Base-by-base conservation (phyloP, 1,284 basidiomycete species). In the Malassezia vespertilionis region DNA sequence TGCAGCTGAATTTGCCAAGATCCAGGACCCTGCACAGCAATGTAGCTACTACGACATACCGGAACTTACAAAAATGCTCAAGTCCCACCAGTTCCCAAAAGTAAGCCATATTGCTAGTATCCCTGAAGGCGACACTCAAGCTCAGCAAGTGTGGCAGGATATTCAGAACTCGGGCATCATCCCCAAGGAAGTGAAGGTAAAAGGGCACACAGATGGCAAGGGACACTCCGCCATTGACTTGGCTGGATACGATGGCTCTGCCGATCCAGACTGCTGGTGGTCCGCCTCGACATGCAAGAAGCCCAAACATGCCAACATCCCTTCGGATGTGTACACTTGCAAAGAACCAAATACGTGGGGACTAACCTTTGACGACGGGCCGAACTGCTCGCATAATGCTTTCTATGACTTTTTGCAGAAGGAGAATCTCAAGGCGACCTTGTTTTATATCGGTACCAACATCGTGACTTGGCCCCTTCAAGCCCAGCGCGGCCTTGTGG, bases 391-490 rank as follows among this genome's bases (percentile, higher is more conserved):
- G 15, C 59, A 56, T 38, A 56, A 56, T n/a, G 46, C 35, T 1
- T 48, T 58, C 44, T 56, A 56, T 43, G 54, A 56, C 44, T 56
- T 39, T 40, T 35, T 58, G n/a, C 33, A 32, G 3, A 4, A 37
- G 5, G 46, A 58, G 12, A 52, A 56, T 21, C 52, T 54, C 22
- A 47, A 49, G 26, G 57, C 54, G 11, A 45, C 57, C 14, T 28
- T 63, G 26, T 61, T 58, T 35, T 59, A 58, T 38, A 58, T 63
- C 30, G 57, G 57, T 12, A 33, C 27, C 38, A 54, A 58, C 28
- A 41, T 58, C 22, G 56, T 76, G 40, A 72, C 76, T 62, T 77
- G 76, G 76, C 76, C 76, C 8, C 58, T 75, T 11, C 74, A 78
- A 62, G 76, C 75, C 12, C 70, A 75, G 51, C 68, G 75, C 31